Base-by-base conservation (phyloP, 176 grass and related monocot genomes). In the Metroxylon sagu region DNA sequence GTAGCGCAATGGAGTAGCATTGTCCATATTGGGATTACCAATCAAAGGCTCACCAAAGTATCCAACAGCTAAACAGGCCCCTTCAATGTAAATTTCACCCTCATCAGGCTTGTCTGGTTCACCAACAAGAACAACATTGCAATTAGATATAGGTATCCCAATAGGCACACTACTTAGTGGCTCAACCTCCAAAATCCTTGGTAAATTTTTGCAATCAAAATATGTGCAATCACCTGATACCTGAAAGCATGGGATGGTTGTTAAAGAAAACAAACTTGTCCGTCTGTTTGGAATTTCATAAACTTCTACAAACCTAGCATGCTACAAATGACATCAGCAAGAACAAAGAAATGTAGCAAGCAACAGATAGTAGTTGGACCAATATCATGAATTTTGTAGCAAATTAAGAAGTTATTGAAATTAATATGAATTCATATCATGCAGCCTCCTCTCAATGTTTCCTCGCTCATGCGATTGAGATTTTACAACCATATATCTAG, bases 201-300 rank as follows among this genome's bases (percentile, higher is more conserved):
- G 74, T 63, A 96, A 74, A 53, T 73, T 58, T 75, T 82, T 82
- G 77, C 83, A 87, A 87, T 96, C 84, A 67, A 90, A 96, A 71
- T 79, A 96, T 54, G 78, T 84, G 61, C 91, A 96, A 58, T 96
- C 91, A 58, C 86, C 91, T 72, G 91, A 90, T 64, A 96, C 80
- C 91, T 90, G 66, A 82, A 86, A 76, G 64, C n/a, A 31, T 43
- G 35, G 35, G 35, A 43, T 3, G 7, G 12, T 43, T 43, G 7
- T 43, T 43, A 43, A 43, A 43, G 8, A 43, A 43, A 43, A 43
- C 10, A 43, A 43, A 14, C 35, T 43, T 43, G 35, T 43, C 12
- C 2, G 35, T 43, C 35, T 43, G 35, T 43, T 43, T 43, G 35
- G 35, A 43, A 43, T 10, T 43, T 12, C 12, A 43, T 43, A 43